Percentiles rank a stretch among this genome's conserved stretches.
phyloP scores from a whole-genome alignment of 75 land plant species.

The Picea sitchensis region DNA sequence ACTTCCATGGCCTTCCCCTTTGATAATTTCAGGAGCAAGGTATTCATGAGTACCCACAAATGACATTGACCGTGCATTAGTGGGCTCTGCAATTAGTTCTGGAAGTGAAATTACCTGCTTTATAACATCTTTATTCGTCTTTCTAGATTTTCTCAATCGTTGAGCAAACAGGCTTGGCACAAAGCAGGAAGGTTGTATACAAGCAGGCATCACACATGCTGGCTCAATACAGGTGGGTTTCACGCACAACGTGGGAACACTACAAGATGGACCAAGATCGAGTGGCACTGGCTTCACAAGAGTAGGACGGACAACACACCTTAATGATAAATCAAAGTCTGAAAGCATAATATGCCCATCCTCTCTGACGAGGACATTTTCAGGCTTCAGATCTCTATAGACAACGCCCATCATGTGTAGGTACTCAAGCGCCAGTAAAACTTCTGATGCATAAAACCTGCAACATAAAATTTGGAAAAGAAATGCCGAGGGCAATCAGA shows the following conservation, averaged over 20 bases:
- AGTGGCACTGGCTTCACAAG: constrained; percentile 32
- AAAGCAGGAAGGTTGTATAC: constrained; percentile 45
- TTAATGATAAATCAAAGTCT: constrained; percentile 68
- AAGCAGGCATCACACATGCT: constrained; percentile 26
- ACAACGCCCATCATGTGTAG: constrained; percentile 88
- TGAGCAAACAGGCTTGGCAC: constrained; percentile 27
- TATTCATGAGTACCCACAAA: constrained; percentile 91
- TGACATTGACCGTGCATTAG: constrained; percentile 80
- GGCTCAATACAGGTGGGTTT: constrained; percentile 45
- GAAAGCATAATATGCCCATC: constrained; percentile 88
- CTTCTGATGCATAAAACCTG: constrained; percentile 83
- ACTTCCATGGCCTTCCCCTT: constrained; percentile 89
- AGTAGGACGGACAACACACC: constrained; percentile 46
- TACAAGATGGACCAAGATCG: constrained; percentile 17
- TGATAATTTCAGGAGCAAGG: constrained; percentile 71
- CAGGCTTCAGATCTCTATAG: constrained; percentile 78
- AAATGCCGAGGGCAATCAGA: not conserved
- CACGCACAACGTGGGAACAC: constrained; percentile 24
- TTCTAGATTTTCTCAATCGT: constrained; percentile 16
- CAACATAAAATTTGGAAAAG: not conserved
- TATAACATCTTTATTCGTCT: constrained; percentile 14
- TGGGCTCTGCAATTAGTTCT: constrained; percentile 79
- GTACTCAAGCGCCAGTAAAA: constrained; percentile 77
- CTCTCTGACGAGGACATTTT: constrained; percentile 79
- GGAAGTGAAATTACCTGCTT: constrained; percentile 41